Evolutionary conservation across 1,139 yeast species (phyloP).

Genomic region (Magnusiomyces suaveolens): DNA sequence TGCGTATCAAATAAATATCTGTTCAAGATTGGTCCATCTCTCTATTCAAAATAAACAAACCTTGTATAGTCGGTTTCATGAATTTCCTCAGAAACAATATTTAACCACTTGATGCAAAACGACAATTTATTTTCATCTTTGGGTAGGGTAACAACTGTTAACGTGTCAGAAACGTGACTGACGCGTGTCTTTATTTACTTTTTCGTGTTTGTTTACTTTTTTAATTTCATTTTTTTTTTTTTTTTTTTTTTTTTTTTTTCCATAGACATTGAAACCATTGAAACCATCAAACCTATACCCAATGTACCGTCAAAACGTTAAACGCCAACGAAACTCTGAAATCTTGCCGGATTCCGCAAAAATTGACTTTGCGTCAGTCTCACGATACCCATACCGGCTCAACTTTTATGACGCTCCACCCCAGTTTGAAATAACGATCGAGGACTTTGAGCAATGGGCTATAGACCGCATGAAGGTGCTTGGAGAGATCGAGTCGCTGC

Average conservation of each 20-base stretch:
- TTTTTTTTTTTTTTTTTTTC: not conserved
- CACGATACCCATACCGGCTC: slow-evolving; percentile 41
- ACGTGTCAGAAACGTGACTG: not conserved
- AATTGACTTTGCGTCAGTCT: slow-evolving; percentile 23
- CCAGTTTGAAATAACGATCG: slow-evolving; percentile 71
- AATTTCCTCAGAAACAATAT: not conserved
- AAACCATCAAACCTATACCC: too few species aligned
- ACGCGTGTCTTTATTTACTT: not conserved
- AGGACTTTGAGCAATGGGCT: slow-evolving; percentile 92
- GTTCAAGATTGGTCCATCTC: too few species aligned
- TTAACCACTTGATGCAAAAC: too few species aligned
- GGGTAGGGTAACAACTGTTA: too few species aligned
- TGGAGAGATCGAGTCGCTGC: slow-evolving; percentile 71
- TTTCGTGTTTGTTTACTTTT: not conserved
- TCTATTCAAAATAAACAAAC: too few species aligned
- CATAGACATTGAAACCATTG: too few species aligned
- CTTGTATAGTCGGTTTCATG: too few species aligned
- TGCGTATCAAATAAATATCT: too few species aligned
- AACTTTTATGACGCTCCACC: slow-evolving; percentile 73
- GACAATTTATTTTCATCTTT: not conserved
- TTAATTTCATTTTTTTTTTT: not conserved
- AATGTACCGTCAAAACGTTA: slow-evolving; percentile 69
- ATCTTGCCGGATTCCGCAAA: slow-evolving; percentile 7
- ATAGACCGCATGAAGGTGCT: slow-evolving; percentile 78
- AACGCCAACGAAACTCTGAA: slow-evolving; percentile 54